Conservation (phyloP, 352 stramenopile genomes). For the Salisapilia sapeloensis region DNA sequence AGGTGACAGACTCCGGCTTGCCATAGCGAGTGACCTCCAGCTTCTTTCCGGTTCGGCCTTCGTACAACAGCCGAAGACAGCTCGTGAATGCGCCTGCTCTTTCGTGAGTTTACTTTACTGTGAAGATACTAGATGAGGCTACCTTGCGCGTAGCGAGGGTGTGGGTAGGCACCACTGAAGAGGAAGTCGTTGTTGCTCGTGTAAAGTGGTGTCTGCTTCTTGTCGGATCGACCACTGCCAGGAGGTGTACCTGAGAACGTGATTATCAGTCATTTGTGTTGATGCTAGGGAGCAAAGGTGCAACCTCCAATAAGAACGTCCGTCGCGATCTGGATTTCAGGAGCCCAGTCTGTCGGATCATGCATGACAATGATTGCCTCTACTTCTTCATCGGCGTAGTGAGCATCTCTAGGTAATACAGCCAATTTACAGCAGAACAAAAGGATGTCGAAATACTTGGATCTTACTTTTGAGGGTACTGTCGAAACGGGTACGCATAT, state of each 20-base stretch:
- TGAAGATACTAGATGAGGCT: neutral
- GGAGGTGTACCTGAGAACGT: conserved; percentile 24
- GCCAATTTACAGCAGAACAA: neutral
- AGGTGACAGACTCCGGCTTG: conserved; percentile 73
- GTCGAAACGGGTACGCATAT: conserved; percentile 63
- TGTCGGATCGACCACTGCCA: conserved; percentile 23
- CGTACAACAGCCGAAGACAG: conserved; percentile 56
- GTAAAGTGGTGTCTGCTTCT: conserved; percentile 61
- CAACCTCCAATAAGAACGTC: conserved; percentile 71
- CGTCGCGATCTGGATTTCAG: conserved; percentile 77
- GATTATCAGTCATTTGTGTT: no score
- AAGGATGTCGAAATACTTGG: neutral
- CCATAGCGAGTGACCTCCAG: conserved; percentile 68
- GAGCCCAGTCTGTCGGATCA: conserved; percentile 79
- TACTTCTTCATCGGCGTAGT: conserved; percentile 49
- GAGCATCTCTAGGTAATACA: conserved; percentile 15
- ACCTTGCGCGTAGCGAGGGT: conserved; percentile 74
- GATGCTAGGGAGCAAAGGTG: neutral
- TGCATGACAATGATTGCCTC: conserved; percentile 83
- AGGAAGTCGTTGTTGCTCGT: conserved; percentile 81
- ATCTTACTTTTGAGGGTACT: conserved; percentile 43
- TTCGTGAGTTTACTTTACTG: conserved; percentile 4
- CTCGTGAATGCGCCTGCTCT: conserved; percentile 48
- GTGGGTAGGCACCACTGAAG: conserved; percentile 68
- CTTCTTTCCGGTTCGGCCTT: conserved; percentile 35